Percentiles rank a stretch among this genome's conserved stretches.
phyloP scores from a whole-genome alignment of 1,139 yeast genomes.

The Magnusiomyces magnusii region DNA sequence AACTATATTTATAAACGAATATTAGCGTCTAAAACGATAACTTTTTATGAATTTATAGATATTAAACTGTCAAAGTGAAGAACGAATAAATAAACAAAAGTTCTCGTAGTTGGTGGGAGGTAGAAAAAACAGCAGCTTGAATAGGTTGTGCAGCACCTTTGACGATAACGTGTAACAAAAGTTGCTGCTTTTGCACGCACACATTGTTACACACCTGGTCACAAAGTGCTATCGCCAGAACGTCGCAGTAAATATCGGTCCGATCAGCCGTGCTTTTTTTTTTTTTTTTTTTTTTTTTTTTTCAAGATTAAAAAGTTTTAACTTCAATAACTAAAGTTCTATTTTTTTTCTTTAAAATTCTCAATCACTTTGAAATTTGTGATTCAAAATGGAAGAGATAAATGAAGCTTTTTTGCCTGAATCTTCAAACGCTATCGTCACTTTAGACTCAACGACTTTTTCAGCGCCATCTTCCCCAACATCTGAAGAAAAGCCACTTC shows the following conservation, averaged over 20 bases:
- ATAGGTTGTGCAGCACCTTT: background rate
- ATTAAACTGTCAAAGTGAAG: no score
- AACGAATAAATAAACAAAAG: no score
- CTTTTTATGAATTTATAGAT: no score
- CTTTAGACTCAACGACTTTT: background rate
- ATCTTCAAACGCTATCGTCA: background rate
- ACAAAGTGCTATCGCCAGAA: background rate
- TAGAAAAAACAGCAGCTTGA: background rate
- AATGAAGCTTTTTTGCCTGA: background rate
- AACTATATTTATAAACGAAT: background rate
- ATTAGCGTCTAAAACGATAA: background rate
- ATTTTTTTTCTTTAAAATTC: no score
- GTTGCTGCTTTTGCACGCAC: no score
- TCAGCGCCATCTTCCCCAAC: background rate
- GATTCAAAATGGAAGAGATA: background rate
- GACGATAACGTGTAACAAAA: background rate
- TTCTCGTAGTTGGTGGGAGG: background rate
- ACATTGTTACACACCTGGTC: background rate
- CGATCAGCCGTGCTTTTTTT: background rate
- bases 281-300: no score
- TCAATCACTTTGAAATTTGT: background rate
- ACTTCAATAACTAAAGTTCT: no score
- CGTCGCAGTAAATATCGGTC: background rate
- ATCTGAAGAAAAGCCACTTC: constrained; percentile 1
- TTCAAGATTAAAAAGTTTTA: no score